phyloP scores from a whole-genome alignment of 2,329 filamentous ascomycete genomes.

The Colletotrichum orchidophilum region DNA sequence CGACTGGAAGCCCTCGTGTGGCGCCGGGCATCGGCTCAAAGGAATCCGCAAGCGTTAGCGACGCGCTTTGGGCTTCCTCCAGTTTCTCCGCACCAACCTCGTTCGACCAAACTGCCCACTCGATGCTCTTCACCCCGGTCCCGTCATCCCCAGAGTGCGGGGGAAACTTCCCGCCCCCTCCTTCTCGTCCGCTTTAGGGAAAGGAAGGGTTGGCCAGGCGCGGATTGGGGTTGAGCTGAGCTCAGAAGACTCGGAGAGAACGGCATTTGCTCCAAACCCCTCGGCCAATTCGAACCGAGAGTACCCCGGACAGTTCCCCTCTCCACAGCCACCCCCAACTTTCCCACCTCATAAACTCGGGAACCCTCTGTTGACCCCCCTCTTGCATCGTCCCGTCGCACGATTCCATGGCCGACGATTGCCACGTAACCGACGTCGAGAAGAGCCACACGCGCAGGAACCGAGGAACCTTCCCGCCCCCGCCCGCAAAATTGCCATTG shows the following conservation, averaged over 20 bases:
- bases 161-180: not conserved
- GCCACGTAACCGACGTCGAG: slow-evolving; percentile 21
- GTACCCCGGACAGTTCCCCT: not conserved
- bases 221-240: not conserved
- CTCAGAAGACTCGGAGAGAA: not conserved
- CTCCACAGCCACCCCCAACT: slow-evolving; percentile 7
- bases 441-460: not conserved
- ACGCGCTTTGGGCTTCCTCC: not conserved
- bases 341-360: slow-evolving; percentile 12
- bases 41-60: slow-evolving; percentile 1
- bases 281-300: slow-evolving; percentile 22
- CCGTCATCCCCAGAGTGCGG: slow-evolving; percentile 13
- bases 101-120: slow-evolving; percentile 5
- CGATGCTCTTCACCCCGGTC: not conserved
- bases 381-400: slow-evolving; percentile 31
- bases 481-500: not conserved
- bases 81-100: slow-evolving; percentile 31
- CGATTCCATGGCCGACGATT: slow-evolving; percentile 34
- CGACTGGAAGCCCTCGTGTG: not conserved
- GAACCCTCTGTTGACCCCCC: slow-evolving; percentile 7
- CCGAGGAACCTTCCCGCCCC: no score
- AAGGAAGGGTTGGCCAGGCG: not conserved
- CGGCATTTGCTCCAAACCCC: not conserved
- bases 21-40: slow-evolving; percentile 30
- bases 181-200: not conserved